Evolutionary conservation across 805 yeast species (phyloP), one percentile per base, ranked within the genome.

Genomic region (Lipomyces chichibuensis): DNA sequence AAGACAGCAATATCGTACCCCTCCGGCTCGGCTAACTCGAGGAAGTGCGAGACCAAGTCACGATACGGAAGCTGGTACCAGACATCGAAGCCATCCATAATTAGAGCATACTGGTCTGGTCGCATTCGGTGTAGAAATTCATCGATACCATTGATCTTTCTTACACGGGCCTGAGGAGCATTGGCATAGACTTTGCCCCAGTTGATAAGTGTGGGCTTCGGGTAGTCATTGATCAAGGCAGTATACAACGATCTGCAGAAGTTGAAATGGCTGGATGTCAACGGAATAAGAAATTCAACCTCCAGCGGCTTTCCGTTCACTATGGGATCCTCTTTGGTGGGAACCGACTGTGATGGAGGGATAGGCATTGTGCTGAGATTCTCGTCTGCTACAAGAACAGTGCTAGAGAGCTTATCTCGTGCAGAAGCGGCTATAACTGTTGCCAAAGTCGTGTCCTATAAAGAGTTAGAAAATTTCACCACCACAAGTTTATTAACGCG

Each of bases 181-280:
- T 56, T 46, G 17, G 14, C 29, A 32, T 57, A 43, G 33, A 27
- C 33, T 9, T 54, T 60, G 27, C 70, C 62, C 52, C 62, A 68
- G 57, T 67, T 63, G 56, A 68, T 53, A 14, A 68, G 65, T 5
- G 65, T 56, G 13, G 71, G 71, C 32, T 62, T 60, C 17, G 71
- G 71, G 29, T 65, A 68, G 57, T 65, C 61, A 55, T 68, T 68
- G 59, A 68, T 64, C 5, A 62, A 51, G 7, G 71, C 66, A 7
- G 71, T 54, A 54, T 62, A 68, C 27, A 68, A 65, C 14, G 66
- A 61, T 51, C 72, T 66, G 58, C 72, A 69, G 70, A 69, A 69
- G 63, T 69, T 67, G 61, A 63, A 64, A 64, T 69, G 71, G 17
- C 69, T 43, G 29, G 61, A 46, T 9, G 72, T 69, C 54, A 67